Percentiles rank a stretch among this genome's conserved stretches.
Conservation (phyloP, 345 rosid species). For the Eucalyptus guilfoylei region DNA sequence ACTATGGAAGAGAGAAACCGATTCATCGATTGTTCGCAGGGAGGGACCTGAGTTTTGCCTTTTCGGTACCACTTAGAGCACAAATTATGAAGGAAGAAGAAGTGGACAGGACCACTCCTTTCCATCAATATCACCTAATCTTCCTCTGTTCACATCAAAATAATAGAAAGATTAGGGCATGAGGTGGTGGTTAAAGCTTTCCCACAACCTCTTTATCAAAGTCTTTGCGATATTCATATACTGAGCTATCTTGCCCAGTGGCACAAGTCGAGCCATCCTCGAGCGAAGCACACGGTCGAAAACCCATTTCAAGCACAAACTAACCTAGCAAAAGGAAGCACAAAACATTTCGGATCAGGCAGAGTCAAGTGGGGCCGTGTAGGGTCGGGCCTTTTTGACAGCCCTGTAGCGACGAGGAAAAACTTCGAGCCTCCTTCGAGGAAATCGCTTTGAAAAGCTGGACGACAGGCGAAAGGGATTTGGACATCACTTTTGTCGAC, state of each 20-base stretch:
- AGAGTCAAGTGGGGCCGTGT: neutral
- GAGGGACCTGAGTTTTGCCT: neutral
- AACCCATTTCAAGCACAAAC: neutral
- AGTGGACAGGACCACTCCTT: neutral
- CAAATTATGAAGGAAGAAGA: neutral
- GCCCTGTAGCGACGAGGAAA: neutral
- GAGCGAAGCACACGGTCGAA: neutral
- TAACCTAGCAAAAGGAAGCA: neutral
- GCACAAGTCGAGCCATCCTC: neutral
- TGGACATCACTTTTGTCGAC: neutral
- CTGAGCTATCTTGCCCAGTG: neutral
- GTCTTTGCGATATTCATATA: neutral
- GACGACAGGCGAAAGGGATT: neutral
- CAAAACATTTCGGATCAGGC: neutral
- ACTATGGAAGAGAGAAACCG: too few relatives aligned
- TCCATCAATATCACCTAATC: neutral
- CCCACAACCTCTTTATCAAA: neutral
- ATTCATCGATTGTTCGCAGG: neutral
- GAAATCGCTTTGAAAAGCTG: neutral
- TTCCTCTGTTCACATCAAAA: neutral
- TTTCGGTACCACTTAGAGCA: neutral
- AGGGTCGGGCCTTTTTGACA: neutral
- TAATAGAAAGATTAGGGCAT: neutral
- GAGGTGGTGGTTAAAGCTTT: neutral
- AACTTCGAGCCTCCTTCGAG: neutral